Evolutionary conservation across 2,329 filamentous ascomycete species (phyloP).

Genomic region (Ophiostoma pallidulum): DNA sequence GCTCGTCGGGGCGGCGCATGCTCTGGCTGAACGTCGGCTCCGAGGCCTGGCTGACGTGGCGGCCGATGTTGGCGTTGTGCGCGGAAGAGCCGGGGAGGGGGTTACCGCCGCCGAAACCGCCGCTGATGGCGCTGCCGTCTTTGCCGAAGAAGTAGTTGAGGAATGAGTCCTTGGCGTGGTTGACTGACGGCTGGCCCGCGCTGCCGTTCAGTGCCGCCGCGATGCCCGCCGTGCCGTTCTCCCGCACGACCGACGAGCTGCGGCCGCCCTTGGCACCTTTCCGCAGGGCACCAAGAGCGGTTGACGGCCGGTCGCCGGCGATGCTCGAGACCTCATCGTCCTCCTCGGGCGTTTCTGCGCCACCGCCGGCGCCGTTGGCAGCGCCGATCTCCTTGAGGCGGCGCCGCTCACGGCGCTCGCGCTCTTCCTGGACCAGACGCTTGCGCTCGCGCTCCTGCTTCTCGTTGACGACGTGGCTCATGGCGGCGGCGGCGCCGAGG

Average conservation of each 20-base stretch:
- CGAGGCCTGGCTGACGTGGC: constrained; percentile 68
- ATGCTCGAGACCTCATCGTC: constrained; percentile 58
- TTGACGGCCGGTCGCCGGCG: constrained; percentile 27
- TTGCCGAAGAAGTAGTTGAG: constrained; percentile 99
- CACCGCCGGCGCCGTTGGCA: constrained; percentile 49
- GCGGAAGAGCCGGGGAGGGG: constrained; percentile 15
- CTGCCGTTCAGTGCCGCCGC: constrained; percentile 57
- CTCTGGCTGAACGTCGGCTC: constrained; percentile 80
- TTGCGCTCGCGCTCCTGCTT: constrained; percentile 93
- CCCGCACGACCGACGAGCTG: constrained; percentile 71
- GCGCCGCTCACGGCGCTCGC: constrained; percentile 73
- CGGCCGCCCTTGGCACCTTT: constrained; percentile 51
- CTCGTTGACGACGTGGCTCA: constrained; percentile 91
- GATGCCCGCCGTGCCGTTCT: constrained; percentile 58
- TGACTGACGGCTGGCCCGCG: constrained; percentile 41
- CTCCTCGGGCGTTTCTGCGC: constrained; percentile 41
- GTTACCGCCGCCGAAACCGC: background rate
- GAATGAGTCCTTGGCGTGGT: constrained; percentile 76
- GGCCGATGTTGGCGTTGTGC: constrained; percentile 30
- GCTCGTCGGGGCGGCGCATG: constrained; percentile 61
- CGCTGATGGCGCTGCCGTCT: constrained; percentile 46
- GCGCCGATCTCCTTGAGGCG: constrained; percentile 73
- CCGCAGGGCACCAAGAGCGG: constrained; percentile 49
- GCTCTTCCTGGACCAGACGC: constrained; percentile 68
- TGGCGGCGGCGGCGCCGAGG: constrained; percentile 88